Conservation (phyloP, 2,329 filamentous ascomycete species). For the Claviceps lovelessii region DNA sequence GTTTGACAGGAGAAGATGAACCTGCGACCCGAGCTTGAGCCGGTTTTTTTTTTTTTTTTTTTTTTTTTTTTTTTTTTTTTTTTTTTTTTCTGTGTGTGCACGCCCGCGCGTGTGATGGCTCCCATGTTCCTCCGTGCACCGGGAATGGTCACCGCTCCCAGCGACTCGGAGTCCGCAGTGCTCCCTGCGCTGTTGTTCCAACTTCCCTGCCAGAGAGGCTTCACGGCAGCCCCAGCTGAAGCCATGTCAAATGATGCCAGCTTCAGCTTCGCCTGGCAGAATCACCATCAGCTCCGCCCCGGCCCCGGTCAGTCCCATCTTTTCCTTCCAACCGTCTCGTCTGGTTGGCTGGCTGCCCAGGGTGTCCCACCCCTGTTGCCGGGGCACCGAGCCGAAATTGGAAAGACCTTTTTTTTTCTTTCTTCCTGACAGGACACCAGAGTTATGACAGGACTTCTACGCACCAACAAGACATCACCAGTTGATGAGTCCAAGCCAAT, state of each 20-base stretch:
- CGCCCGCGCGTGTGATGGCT: neutral
- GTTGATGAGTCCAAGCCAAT: neutral
- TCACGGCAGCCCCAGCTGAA: neutral
- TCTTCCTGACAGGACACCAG: too few species aligned
- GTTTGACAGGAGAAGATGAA: neutral
- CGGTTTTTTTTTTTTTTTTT: neutral
- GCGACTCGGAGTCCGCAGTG: too few species aligned
- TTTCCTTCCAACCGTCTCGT: neutral
- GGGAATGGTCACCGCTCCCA: neutral
- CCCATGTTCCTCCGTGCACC: neutral
- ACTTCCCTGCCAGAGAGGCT: too few species aligned
- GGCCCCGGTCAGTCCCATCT: neutral
- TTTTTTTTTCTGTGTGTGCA: neutral
- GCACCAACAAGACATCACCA: too few species aligned
- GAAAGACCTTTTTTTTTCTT: neutral
- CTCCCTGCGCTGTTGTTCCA: too few species aligned
- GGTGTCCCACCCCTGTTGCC: slow-evolving; percentile 2
- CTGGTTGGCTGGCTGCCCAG: neutral
- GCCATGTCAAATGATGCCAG: too few species aligned
- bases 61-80: neutral
- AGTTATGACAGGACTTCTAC: too few species aligned
- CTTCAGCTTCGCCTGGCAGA: neutral
- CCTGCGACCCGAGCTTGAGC: neutral
- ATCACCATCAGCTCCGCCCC: too few species aligned
- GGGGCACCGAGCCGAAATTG: slow-evolving; percentile 6